phyloP scores from a whole-genome alignment of 768 basidiomycete species.

The Lentinula detonsa region DNA sequence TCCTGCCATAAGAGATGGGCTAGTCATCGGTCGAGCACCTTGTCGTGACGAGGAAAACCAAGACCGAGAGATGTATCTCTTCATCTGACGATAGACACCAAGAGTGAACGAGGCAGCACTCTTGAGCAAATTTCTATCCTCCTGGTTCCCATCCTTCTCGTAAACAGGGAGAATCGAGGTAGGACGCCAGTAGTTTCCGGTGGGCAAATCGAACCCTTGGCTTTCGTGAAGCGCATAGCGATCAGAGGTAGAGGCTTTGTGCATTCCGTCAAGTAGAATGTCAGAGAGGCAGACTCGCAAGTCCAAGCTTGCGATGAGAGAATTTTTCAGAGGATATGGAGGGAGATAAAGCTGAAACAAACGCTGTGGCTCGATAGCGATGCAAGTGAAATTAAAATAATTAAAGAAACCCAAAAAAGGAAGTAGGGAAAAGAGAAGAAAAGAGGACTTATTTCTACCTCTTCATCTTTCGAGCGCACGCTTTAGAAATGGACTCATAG shows the following conservation, averaged over 20 bases:
- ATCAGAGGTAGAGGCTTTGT: conserved; percentile 15
- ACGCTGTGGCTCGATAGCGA: no score
- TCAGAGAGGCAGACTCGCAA: conserved; percentile 8
- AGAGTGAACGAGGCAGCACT: background rate
- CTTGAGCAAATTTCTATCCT: conserved; percentile 3
- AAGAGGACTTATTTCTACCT: no score
- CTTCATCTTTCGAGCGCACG: no score
- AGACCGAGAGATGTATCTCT: conserved; percentile 10
- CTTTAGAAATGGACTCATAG: no score
- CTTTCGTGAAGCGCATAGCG: conserved; percentile 13
- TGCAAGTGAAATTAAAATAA: no score
- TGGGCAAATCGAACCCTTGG: conserved; percentile 19
- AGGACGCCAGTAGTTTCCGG: conserved; percentile 17
- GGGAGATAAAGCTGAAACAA: background rate
- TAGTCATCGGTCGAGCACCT: conserved; percentile 12
- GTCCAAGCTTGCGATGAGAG: background rate
- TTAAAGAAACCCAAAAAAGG: no score
- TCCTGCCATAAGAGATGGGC: conserved; percentile 14
- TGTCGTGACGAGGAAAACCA: conserved; percentile 3
- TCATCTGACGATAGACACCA: background rate
- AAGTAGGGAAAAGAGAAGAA: no score
- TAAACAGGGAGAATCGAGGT: conserved; percentile 13
- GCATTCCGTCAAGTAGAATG: conserved; percentile 22
- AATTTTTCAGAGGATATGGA: background rate
- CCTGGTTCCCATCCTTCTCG: conserved; percentile 5